These are phyloP conservation scores for Mycena filopes DNA, from an alignment of 768 basidiomycete genomes.

Conservation along the genomic window DNA sequence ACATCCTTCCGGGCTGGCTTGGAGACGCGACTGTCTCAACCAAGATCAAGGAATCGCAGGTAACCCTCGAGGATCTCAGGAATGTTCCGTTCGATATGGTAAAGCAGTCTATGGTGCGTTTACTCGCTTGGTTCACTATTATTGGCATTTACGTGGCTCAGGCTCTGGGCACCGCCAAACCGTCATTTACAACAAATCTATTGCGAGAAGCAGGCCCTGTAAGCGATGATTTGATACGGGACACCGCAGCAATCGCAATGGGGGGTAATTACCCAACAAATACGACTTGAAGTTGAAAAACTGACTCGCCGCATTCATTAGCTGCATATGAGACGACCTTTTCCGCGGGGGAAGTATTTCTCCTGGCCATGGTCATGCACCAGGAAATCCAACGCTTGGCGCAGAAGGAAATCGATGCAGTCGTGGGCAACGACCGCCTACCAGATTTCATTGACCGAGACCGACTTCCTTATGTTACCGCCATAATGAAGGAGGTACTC, in stretches of 20 bases:
- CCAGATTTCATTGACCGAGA: conserved; percentile 31
- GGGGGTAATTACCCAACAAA: neutral
- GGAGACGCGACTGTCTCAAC: neutral
- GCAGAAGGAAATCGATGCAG: conserved; percentile 36
- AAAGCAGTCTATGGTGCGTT: conserved; percentile 1
- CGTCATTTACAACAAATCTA: conserved; percentile 4
- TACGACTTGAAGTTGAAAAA: too few relatives aligned
- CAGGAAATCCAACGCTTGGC: conserved; percentile 32
- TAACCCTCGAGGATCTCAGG: neutral
- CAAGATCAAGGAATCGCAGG: neutral
- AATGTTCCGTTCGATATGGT: conserved; percentile 3
- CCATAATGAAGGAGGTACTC: conserved; percentile 2
- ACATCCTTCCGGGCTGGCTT: conserved; percentile 2
- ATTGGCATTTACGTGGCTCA: too few relatives aligned
- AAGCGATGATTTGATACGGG: conserved; percentile 4
- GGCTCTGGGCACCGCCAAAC: neutral
- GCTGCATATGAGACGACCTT: conserved; percentile 27
- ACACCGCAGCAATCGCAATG: conserved; percentile 14
- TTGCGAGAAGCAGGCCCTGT: neutral
- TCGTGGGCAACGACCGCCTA: conserved; percentile 33
- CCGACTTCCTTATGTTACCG: conserved; percentile 6
- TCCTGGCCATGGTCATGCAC: conserved; percentile 37
- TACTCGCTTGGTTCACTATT: too few relatives aligned
- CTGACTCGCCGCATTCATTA: too few relatives aligned
- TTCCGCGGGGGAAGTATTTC: conserved; percentile 31